These are phyloP conservation scores for Heterobasidion occidentale DNA, from an alignment of 1,284 basidiomycete genomes.

Conservation along the genomic window DNA sequence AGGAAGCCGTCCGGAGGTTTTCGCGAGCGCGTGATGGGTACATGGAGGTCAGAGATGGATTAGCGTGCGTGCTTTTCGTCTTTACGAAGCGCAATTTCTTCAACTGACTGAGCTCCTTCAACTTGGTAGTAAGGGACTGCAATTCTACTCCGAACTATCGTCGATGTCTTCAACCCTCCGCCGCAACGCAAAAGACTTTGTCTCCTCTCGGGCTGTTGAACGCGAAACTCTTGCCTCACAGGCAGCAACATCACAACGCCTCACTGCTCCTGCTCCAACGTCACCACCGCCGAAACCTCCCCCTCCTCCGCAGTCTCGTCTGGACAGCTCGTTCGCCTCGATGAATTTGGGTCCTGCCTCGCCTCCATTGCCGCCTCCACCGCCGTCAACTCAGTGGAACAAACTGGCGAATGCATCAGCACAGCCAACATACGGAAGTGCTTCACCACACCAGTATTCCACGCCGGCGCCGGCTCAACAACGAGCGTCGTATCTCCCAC, in stretches of 20 bases:
- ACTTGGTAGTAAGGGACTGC: slow-evolving; percentile 65
- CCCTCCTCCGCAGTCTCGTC: slow-evolving; percentile 29
- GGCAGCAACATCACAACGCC: slow-evolving; percentile 63
- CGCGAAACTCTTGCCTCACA: slow-evolving; percentile 62
- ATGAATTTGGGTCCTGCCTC: slow-evolving; percentile 1
- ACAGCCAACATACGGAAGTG: slow-evolving; percentile 7
- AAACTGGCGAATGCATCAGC: slow-evolving; percentile 6
- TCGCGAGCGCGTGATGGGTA: slow-evolving; percentile 74
- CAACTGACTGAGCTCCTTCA: slow-evolving; percentile 4
- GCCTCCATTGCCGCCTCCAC: slow-evolving; percentile 12
- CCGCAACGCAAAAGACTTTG: slow-evolving; percentile 55
- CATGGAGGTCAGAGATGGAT: slow-evolving; percentile 79
- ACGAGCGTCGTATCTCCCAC: slow-evolving; percentile 1
- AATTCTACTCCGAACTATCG: slow-evolving; percentile 83
- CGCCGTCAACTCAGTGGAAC: slow-evolving; percentile 2
- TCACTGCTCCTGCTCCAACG: slow-evolving; percentile 34
- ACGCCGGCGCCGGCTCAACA: slow-evolving; percentile 1
- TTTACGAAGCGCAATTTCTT: slow-evolving; percentile 1
- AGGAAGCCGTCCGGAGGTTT: slow-evolving; percentile 67
- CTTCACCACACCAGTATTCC: not conserved
- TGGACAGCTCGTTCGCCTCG: slow-evolving; percentile 45
- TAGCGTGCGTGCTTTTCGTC: slow-evolving; percentile 51
- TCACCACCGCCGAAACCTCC: slow-evolving; percentile 39
- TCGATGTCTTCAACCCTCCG: slow-evolving; percentile 57
- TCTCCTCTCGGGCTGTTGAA: slow-evolving; percentile 61